These are phyloP conservation scores for Pyricularia pennisetigena DNA, from an alignment of 2,329 filamentous ascomycete species.

Conservation along the genomic window DNA sequence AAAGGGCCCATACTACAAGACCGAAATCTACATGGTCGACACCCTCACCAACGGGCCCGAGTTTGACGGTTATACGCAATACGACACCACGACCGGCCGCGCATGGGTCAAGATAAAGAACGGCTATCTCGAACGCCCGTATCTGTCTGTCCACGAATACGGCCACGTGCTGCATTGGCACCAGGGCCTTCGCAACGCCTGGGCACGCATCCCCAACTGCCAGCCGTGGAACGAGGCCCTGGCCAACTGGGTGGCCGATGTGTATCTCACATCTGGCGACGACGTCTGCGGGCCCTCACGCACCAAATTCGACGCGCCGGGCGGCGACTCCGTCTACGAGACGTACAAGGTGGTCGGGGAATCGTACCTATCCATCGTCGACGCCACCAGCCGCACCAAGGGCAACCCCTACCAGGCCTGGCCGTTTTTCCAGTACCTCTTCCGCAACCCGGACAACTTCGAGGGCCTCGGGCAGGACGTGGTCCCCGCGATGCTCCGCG, in stretches of 20 bases:
- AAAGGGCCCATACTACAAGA: slow-evolving; percentile 31
- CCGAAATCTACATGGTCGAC: slow-evolving; percentile 32
- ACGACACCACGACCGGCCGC: slow-evolving; percentile 26
- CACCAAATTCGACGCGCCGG: slow-evolving; percentile 21
- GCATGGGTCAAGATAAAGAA: slow-evolving; percentile 32
- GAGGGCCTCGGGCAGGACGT: slow-evolving; percentile 28
- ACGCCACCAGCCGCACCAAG: slow-evolving; percentile 23
- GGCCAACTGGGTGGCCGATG: slow-evolving; percentile 39
- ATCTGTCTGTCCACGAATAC: slow-evolving; percentile 37
- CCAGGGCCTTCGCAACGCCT: slow-evolving; percentile 20
- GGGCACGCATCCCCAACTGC: slow-evolving; percentile 33
- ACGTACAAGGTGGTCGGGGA: slow-evolving; percentile 34
- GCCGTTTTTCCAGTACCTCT: slow-evolving; percentile 38
- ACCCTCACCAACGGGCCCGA: slow-evolving; percentile 25
- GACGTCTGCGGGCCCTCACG: slow-evolving; percentile 29
- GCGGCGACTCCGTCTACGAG: slow-evolving; percentile 27
- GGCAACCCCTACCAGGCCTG: slow-evolving; percentile 43
- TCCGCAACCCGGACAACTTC: slow-evolving; percentile 35
- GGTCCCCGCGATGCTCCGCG: slow-evolving; percentile 29
- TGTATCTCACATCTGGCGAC: slow-evolving; percentile 28
- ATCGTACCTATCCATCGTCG: slow-evolving; percentile 36
- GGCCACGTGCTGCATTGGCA: slow-evolving; percentile 38
- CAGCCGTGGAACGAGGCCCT: slow-evolving; percentile 42
- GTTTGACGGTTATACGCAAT: slow-evolving; percentile 26
- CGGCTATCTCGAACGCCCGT: slow-evolving; percentile 24